Base-by-base conservation (phyloP, 345 rosid genomes). In the Geranium brycei region DNA sequence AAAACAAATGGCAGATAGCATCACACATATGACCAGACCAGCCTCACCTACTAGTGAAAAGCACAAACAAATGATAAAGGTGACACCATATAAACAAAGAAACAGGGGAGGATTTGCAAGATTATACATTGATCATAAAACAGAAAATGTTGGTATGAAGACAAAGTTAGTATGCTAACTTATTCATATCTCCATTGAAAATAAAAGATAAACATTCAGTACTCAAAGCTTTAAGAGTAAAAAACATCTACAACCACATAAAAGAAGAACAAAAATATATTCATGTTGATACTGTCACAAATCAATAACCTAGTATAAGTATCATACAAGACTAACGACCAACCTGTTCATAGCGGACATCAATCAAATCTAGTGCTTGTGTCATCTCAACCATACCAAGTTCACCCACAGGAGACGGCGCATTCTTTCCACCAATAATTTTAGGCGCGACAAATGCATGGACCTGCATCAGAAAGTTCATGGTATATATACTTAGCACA, bases 371-470 rank as follows among this genome's bases (percentile, higher is more conserved):
- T 55, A 93, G 66, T 53, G 99, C 99, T 76, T 93, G 99, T 58
- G 97, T 76, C 99, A 93, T 90, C 82, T 93, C 96, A 64, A 90
- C 91, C 99, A 93, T 89, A 62, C 99, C 99, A 64, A 93, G 96
- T 63, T 93, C 99, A 79, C 91, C 91, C 65, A 93, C 99, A 28
- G 97, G 97, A 68, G 99, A 75, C 30, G 95, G 97, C 0, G 97
- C 97, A 73, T 77, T 68, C 40, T 71, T 89, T 62, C 99, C 99
- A 63, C 99, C 96, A 63, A 90, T 87, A 58, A 92, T 90, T 79
- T 92, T 92, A 12, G 99, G 99, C 31, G 95, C 97, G 76, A 92
- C 81, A 60, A 92, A 89, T 64, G 99, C 91, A 83, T 65, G 85
- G 74, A 90, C 96, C 99, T 87, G 74, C 68, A 76, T 16, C 53